Conservation (phyloP, 2,329 filamentous ascomycete genomes). For the Cytospora schulzeri region DNA sequence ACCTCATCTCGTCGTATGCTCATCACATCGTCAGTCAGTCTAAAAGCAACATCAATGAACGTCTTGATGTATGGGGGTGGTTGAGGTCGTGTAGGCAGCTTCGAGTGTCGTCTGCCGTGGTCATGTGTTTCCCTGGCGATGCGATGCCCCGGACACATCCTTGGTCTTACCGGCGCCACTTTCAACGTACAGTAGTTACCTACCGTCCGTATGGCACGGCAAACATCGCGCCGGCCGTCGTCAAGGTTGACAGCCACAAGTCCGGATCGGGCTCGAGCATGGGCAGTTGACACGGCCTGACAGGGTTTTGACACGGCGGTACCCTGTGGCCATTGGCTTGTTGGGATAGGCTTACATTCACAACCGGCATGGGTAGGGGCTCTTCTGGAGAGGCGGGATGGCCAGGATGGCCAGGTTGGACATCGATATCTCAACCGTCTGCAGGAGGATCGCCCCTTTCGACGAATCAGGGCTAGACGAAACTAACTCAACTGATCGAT, state of each 20-base stretch:
- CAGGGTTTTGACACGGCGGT: neutral
- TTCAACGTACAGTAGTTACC: neutral
- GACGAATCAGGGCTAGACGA: slow-evolving; percentile 4
- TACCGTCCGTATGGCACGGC: neutral
- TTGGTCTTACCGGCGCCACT: neutral
- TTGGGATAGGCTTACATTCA: neutral
- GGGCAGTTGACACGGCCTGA: neutral
- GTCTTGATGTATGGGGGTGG: neutral
- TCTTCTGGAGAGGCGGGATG: neutral
- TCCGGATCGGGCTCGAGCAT: neutral
- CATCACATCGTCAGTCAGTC: neutral
- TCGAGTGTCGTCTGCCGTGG: neutral
- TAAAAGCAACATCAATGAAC: neutral
- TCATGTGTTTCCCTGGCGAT: neutral
- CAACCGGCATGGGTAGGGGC: slow-evolving; percentile 5
- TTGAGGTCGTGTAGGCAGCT: neutral
- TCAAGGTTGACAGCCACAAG: neutral
- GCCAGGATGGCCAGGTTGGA: neutral
- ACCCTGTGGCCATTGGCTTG: neutral
- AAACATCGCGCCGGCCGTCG: neutral
- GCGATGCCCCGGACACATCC: neutral
- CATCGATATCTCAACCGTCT: slow-evolving; percentile 8
- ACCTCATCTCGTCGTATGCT: neutral
- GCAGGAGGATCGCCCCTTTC: slow-evolving; percentile 5
- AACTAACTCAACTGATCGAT: slow-evolving; percentile 1